Percentiles rank a stretch among this genome's conserved stretches.
These are phyloP conservation scores for Kalanchoe fedtschenkoi DNA, from an alignment of 164 flowering plant genomes.

Conservation along the genomic window DNA sequence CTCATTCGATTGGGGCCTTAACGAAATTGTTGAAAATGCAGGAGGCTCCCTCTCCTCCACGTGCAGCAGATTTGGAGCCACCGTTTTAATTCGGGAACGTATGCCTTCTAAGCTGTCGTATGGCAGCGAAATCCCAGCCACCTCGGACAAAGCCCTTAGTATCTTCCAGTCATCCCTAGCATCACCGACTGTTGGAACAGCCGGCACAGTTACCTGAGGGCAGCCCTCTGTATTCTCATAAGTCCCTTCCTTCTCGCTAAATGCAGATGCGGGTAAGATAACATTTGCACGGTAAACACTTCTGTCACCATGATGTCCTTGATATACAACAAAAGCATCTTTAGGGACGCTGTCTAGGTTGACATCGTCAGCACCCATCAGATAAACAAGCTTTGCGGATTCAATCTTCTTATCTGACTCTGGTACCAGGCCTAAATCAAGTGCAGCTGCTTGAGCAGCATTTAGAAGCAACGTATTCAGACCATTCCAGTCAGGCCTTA, in stretches of 20 bases:
- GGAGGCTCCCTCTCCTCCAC: slow-evolving; percentile 71
- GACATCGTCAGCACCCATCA: slow-evolving; percentile 97
- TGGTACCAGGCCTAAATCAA: slow-evolving; percentile 90
- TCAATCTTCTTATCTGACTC: slow-evolving; percentile 52
- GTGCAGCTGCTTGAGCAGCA: slow-evolving; percentile 96
- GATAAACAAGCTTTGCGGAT: slow-evolving; percentile 70
- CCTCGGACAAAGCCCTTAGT: slow-evolving; percentile 82
- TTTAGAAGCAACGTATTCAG: slow-evolving; percentile 71
- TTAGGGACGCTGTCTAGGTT: slow-evolving; percentile 57
- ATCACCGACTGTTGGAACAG: slow-evolving; percentile 97
- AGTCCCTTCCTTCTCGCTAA: slow-evolving; percentile 88
- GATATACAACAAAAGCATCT: slow-evolving; percentile 96
- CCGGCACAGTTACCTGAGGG: slow-evolving; percentile 72
- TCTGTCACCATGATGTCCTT: slow-evolving; percentile 93
- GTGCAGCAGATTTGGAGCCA: slow-evolving; percentile 78
- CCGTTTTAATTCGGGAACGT: slow-evolving; percentile 50
- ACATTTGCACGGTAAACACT: slow-evolving; percentile 91
- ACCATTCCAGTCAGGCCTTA: slow-evolving; percentile 93
- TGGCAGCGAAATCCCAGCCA: slow-evolving; percentile 54
- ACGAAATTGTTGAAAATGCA: slow-evolving; percentile 22
- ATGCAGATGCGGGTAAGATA: slow-evolving; percentile 83
- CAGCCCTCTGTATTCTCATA: slow-evolving; percentile 93
- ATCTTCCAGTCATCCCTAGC: slow-evolving; percentile 99
- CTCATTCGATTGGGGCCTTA: slow-evolving; percentile 40
- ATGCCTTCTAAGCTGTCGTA: slow-evolving; percentile 53